Evolutionary conservation across 1,284 basidiomycete species (phyloP).

Genomic region (Austroboletus novae-zelandiae): DNA sequence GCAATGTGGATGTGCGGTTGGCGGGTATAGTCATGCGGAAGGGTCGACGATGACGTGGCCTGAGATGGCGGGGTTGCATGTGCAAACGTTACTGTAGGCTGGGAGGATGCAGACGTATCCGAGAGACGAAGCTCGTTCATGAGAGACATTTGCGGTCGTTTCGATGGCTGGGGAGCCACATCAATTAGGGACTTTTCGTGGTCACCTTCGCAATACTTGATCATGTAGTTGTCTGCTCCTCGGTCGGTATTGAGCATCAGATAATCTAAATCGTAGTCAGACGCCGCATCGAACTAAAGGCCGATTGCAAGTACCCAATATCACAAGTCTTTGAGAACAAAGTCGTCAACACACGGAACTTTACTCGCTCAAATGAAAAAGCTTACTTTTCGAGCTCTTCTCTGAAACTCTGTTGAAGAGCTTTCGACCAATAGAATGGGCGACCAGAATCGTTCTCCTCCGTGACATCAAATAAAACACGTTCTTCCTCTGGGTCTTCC

Average conservation of each 20-base stretch:
- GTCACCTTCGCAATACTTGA: conserved; percentile 78
- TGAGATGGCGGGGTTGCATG: conserved; percentile 35
- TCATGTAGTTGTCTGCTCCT: conserved; percentile 86
- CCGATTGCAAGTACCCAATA: conserved; percentile 53
- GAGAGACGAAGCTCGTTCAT: conserved; percentile 63
- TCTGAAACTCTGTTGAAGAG: conserved; percentile 76
- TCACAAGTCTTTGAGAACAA: conserved; percentile 59
- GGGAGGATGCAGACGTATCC: conserved; percentile 41
- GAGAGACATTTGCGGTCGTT: conserved; percentile 61
- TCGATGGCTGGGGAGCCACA: conserved; percentile 69
- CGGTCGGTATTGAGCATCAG: conserved; percentile 88
- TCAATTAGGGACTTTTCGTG: conserved; percentile 73
- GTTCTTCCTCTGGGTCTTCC: conserved; percentile 67
- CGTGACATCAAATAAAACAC: conserved; percentile 59
- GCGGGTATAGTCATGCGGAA: conserved; percentile 43
- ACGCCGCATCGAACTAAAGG: neutral
- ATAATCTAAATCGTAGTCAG: conserved; percentile 53
- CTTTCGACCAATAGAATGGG: conserved; percentile 80
- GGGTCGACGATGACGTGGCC: conserved; percentile 29
- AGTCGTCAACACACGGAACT: conserved; percentile 6
- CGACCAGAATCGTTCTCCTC: conserved; percentile 50
- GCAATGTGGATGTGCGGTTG: conserved; percentile 76
- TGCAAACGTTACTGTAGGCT: conserved; percentile 38
- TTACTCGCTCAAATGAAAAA: neutral
- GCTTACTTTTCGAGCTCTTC: conserved; percentile 84